Evolutionary conservation across 768 basidiomycete genomes (phyloP).

Genomic region (Suillus alpinus): DNA sequence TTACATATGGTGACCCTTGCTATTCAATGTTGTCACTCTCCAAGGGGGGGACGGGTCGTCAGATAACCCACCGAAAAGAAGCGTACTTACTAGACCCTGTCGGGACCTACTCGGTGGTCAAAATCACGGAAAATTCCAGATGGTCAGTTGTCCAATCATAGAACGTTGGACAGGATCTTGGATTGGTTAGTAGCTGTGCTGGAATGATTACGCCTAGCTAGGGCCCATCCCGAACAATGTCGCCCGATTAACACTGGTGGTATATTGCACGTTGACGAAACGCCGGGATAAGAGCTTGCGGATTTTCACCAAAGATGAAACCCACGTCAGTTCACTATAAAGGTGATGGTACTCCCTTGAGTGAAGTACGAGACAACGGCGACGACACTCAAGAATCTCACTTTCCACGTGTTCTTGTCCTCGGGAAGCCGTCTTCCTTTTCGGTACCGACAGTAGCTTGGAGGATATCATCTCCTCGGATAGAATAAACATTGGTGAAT

Average conservation of each 20-base stretch:
- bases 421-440: constrained; percentile 5
- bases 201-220: constrained; percentile 1
- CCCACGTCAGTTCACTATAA: neutral
- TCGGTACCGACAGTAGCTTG: constrained; percentile 6
- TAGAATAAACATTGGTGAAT: neutral
- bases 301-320: constrained; percentile 1
- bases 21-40: constrained; percentile 2
- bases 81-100: constrained; percentile 3
- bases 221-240: neutral
- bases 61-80: constrained; percentile 1
- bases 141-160: neutral
- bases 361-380: neutral
- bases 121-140: constrained; percentile 8
- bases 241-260: neutral
- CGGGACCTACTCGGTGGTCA: neutral
- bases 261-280: constrained; percentile 3
- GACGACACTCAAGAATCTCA: neutral
- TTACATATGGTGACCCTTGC: constrained; percentile 9
- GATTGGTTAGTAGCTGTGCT: constrained; percentile 1
- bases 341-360: neutral
- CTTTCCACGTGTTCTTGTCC: constrained; percentile 11
- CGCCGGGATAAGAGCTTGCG: constrained; percentile 4
- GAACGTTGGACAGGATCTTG: neutral
- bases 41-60: constrained; percentile 9
- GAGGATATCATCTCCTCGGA: neutral